Percentiles rank a stretch among this genome's conserved stretches.
Conservation (phyloP, 495 filamentous ascomycete genomes). For the Annulohypoxylon maeteangense region DNA sequence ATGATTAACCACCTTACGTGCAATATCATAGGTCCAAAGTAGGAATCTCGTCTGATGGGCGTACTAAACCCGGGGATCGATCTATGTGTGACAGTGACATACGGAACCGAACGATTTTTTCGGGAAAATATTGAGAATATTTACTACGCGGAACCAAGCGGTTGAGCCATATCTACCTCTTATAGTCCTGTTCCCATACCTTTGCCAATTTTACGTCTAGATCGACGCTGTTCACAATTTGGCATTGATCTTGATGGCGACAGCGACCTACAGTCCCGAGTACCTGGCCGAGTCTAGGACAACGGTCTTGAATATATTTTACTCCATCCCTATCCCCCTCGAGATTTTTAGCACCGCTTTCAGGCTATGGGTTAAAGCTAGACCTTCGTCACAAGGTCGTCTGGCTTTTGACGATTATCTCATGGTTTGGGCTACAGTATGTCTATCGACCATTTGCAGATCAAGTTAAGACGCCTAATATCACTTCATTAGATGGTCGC, state of each 20-base stretch:
- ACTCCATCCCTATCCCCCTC: constrained; percentile 43
- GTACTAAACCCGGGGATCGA: background rate
- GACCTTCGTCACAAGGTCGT: constrained; percentile 23
- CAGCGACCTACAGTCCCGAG: constrained; percentile 31
- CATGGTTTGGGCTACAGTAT: constrained; percentile 45
- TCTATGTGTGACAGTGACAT: constrained; percentile 5
- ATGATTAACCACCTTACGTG: constrained; percentile 11
- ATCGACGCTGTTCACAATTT: background rate
- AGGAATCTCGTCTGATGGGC: constrained; percentile 6
- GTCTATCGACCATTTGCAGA: constrained; percentile 5
- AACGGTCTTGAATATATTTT: constrained; percentile 33
- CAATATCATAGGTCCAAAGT: constrained; percentile 5
- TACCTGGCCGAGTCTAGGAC: constrained; percentile 44
- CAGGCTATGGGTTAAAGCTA: constrained; percentile 39
- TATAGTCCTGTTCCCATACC: background rate
- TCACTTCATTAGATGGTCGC: constrained; percentile 24
- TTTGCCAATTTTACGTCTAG: constrained; percentile 5
- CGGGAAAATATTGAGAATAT: constrained; percentile 11
- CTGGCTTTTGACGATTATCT: constrained; percentile 46
- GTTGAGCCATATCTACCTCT: background rate
- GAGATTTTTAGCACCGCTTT: constrained; percentile 42
- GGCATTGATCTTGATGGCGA: constrained; percentile 27
- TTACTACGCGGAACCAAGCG: background rate
- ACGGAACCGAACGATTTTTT: background rate
- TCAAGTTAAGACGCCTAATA: background rate